Evolutionary conservation across 257 asterid genomes (phyloP), one percentile per base, ranked within the genome.

Genomic region (Jasminum sambac): DNA sequence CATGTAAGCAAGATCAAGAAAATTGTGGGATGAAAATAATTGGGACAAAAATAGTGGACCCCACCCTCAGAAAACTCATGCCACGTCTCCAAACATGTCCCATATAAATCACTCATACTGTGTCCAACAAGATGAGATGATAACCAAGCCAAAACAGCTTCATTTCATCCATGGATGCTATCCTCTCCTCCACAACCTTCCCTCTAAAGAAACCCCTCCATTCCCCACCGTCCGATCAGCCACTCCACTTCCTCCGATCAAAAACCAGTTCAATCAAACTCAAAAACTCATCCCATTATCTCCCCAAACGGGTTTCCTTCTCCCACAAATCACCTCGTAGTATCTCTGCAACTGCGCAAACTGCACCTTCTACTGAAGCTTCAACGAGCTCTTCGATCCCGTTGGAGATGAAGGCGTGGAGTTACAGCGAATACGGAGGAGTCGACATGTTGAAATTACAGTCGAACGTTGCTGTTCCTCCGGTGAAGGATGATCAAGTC

Each of bases 331-430:
- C 67, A 14, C 65, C 79, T 38, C 71, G 83, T 36, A 84, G 75
- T 72, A 64, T 83, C 2, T 74, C 37, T 52, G 93, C 95, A 13
- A 77, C 80, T 67, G 87, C 96, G 7, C 90, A 87, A 61, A 79
- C 96, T 46, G 84, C 90, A 2, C 71, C 90, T 38, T 61, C 90
- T 43, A 57, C 84, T 30, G 82, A 81, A 73, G 60, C 84, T 44
- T 74, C 90, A 2, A 68, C 87, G 10, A 63, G 69, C 58, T 69
- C 86, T 52, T 66, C 87, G 0, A 36, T 89, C 11, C 98, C 94
- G 2, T 79, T 91, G 6, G 75, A 86, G 34, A 92, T 90, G 98
- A 87, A 90, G 86, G 96, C 89, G 8, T 92, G 97, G 98, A 76
- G 78, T 48, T 92, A 92, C 66, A 70, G 78, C 13, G 97, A 90